Base-by-base conservation (phyloP, 164 flowering plant species). In the Chloranthus sessilifolius region DNA sequence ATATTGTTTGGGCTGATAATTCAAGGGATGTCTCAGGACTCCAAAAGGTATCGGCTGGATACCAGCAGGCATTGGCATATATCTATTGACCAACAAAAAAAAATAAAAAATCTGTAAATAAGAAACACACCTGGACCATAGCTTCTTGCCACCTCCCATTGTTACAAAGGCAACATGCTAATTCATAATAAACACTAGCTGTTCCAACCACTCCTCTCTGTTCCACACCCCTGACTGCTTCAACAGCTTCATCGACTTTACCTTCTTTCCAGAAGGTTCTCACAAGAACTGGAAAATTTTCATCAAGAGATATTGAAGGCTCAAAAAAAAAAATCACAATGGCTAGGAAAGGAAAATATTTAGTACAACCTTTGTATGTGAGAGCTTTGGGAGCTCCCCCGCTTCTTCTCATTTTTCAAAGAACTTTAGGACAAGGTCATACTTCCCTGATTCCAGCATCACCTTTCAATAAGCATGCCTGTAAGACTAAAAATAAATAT, bases 71-170 rank as follows among this genome's bases (percentile, higher is more conserved):
- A n/a, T n/a, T n/a, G n/a, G n/a, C n/a, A n/a, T n/a, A n/a, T n/a
- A n/a, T n/a, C n/a, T n/a, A n/a, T n/a, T n/a, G n/a, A n/a, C n/a
- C n/a, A n/a, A n/a, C n/a, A n/a, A n/a, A n/a, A n/a, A n/a, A n/a
- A n/a, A n/a, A n/a, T n/a, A n/a, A n/a, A 21, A 10, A 42, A 47
- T 17, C 17, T 47, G 29, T 24, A 9, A 22, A 30, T 7, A 9
- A 28, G 21, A n/a, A 55, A 40, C 58, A 39, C 58, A 87, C 99
- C 92, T 76, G 85, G 43, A 55, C 2, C 62, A 83, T 62, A 49
- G 97, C 99, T 47, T 94, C 95, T 71, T 65, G 67, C 97, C 99
- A 89, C 72, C 82, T 79, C 43, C 99, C 95, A 58, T 68, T 64
- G 61, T 69, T 65, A 73, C 97, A 86, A 65, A 94, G 95, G 75